Evolutionary conservation across 1,284 basidiomycete genomes (phyloP).

Genomic region (Chiua sp.): DNA sequence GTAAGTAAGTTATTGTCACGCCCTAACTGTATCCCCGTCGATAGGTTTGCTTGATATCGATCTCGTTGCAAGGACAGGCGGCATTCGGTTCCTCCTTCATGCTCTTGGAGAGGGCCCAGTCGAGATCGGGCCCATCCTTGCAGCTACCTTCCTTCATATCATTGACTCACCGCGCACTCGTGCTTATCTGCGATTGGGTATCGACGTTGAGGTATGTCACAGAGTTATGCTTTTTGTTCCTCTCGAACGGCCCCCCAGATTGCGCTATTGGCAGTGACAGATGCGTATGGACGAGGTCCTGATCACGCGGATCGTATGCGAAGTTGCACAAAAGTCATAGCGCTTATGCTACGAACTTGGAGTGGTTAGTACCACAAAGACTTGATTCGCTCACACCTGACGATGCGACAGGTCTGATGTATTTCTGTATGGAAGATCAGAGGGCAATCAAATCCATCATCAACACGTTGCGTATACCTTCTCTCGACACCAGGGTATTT

Average conservation of each 20-base stretch:
- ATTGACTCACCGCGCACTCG: conserved; percentile 88
- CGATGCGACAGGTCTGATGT: conserved; percentile 76
- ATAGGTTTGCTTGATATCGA: conserved; percentile 85
- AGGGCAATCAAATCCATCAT: conserved; percentile 86
- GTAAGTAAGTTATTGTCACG: conserved; percentile 11
- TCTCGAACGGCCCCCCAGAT: conserved; percentile 54
- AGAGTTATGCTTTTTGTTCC: conserved; percentile 14
- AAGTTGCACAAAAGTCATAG: conserved; percentile 79
- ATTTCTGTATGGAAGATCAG: conserved; percentile 92
- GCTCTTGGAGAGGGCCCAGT: conserved; percentile 87
- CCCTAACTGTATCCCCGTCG: conserved; percentile 18
- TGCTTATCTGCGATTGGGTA: conserved; percentile 79
- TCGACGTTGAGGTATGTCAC: conserved; percentile 83
- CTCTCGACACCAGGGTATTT: conserved; percentile 81
- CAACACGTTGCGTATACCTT: conserved; percentile 87
- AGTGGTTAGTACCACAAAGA: conserved; percentile 65
- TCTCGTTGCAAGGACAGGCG: conserved; percentile 82
- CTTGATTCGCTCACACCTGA: conserved; percentile 13
- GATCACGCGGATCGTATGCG: conserved; percentile 82
- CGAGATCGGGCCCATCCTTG: conserved; percentile 87
- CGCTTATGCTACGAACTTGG: conserved; percentile 91
- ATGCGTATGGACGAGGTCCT: conserved; percentile 85
- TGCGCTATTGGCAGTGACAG: conserved; percentile 86
- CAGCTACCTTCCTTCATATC: conserved; percentile 83
- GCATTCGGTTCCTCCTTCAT: conserved; percentile 87